phyloP scores from a whole-genome alignment of 495 filamentous ascomycete species.

The Thermochaetoides thermophila region DNA sequence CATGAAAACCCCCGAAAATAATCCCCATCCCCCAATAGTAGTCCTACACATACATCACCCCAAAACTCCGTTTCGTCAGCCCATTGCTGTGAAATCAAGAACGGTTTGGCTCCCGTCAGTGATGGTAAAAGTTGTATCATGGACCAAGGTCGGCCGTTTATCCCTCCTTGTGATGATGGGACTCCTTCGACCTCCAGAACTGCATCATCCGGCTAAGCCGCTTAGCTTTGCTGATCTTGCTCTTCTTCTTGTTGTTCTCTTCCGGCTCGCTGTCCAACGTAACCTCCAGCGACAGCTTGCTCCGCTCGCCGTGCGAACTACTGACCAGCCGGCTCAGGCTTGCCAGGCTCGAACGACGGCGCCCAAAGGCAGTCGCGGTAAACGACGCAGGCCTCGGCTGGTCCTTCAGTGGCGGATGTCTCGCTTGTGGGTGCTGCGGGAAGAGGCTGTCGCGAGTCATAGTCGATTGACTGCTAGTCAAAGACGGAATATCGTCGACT shows the following conservation, averaged over 20 bases:
- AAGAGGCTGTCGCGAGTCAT: slow-evolving; percentile 52
- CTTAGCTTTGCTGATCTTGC: slow-evolving; percentile 54
- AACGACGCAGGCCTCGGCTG: slow-evolving; percentile 56
- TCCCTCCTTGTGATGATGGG: not conserved
- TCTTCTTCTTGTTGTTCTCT: slow-evolving; percentile 46
- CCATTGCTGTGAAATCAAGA: not conserved
- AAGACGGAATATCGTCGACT: slow-evolving; percentile 72
- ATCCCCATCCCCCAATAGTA: slow-evolving; percentile 6
- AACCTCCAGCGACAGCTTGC: slow-evolving; percentile 65
- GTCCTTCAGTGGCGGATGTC: slow-evolving; percentile 20
- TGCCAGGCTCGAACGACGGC: slow-evolving; percentile 70
- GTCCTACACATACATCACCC: slow-evolving; percentile 12
- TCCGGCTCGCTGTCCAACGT: slow-evolving; percentile 29
- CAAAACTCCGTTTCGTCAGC: not conserved
- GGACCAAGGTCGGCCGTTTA: not conserved
- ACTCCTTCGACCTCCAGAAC: slow-evolving; percentile 55
- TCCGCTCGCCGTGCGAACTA: slow-evolving; percentile 60
- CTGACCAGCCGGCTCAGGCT: slow-evolving; percentile 75
- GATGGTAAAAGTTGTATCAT: not conserved
- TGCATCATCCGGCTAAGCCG: slow-evolving; percentile 69
- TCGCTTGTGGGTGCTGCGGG: slow-evolving; percentile 18
- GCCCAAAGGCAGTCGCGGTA: slow-evolving; percentile 47
- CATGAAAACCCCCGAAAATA: slow-evolving; percentile 8
- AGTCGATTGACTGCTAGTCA: slow-evolving; percentile 76
- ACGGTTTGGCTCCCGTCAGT: not conserved